Conservation (phyloP, 1,284 basidiomycete genomes). For the Peniophora sp. region DNA sequence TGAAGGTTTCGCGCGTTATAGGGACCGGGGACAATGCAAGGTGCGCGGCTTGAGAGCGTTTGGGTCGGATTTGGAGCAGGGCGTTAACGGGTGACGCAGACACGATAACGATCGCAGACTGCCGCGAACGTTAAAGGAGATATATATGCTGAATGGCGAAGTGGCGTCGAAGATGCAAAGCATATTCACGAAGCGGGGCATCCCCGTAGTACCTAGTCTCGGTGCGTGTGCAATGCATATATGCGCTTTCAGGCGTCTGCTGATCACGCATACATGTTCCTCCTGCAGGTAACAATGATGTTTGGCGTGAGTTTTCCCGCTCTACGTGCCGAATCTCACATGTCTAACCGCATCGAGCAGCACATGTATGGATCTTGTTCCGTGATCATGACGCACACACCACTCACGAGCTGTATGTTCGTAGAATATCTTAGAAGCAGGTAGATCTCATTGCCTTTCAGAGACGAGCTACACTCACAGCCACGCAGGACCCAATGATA, state of each 20-base stretch:
- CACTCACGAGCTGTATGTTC: neutral
- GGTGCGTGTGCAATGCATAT: conserved; percentile 34
- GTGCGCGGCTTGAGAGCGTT: conserved; percentile 26
- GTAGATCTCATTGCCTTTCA: conserved; percentile 23
- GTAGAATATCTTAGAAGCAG: conserved; percentile 63
- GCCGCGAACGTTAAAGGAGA: conserved; percentile 79
- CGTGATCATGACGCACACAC: too few relatives aligned
- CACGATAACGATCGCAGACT: conserved; percentile 82
- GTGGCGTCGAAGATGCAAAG: conserved; percentile 67
- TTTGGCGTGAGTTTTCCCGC: conserved; percentile 61
- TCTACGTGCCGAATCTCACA: conserved; percentile 1
- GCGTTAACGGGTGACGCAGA: conserved; percentile 28
- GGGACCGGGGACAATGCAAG: conserved; percentile 92
- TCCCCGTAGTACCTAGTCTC: conserved; percentile 80
- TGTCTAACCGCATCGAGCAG: conserved; percentile 23
- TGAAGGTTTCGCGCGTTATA: conserved; percentile 21
- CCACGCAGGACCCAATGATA: conserved; percentile 63
- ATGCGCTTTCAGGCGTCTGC: conserved; percentile 1
- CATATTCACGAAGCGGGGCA: conserved; percentile 59
- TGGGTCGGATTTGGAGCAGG: neutral
- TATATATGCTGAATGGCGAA: conserved; percentile 68
- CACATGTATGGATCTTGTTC: conserved; percentile 43
- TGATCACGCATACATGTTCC: neutral
- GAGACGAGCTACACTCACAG: neutral
- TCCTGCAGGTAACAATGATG: conserved; percentile 72